phyloP scores from a whole-genome alignment of 257 asterid genomes.

The Forsythia suspensa region DNA sequence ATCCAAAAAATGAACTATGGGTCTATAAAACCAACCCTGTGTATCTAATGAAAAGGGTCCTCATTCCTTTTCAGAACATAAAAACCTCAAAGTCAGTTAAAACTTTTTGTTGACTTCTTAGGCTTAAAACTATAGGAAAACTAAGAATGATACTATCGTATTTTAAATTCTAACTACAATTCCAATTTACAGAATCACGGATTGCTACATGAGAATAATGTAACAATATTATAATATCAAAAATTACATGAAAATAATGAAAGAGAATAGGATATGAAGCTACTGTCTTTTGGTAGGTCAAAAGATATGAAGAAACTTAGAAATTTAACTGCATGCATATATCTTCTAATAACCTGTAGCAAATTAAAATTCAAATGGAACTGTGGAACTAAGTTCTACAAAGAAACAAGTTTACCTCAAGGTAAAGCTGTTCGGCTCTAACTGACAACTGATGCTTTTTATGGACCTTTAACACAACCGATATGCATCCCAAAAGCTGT shows the following conservation, averaged over 20 bases:
- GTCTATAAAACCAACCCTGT: background rate
- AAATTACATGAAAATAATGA: background rate
- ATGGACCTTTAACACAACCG: conserved; percentile 45
- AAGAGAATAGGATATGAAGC: background rate
- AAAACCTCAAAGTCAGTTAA: background rate
- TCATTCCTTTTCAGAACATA: background rate
- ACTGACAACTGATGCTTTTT: conserved; percentile 53
- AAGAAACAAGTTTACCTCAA: conserved; percentile 50
- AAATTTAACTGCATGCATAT: background rate
- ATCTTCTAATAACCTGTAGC: background rate
- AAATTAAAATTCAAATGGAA: background rate
- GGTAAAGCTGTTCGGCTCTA: conserved; percentile 77
- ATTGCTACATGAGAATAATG: background rate
- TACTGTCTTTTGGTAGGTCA: background rate
- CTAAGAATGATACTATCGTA: background rate
- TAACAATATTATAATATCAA: too few species aligned
- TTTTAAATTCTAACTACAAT: background rate
- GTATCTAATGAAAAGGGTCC: background rate
- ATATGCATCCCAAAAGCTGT: conserved; percentile 73
- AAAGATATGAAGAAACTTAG: background rate
- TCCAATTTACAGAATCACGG: background rate
- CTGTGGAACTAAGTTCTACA: background rate
- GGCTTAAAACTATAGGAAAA: background rate
- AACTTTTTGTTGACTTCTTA: background rate
- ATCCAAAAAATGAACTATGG: background rate